Evolutionary conservation across 768 basidiomycete genomes (phyloP).

Genomic region (Clitopilus hobsonii): DNA sequence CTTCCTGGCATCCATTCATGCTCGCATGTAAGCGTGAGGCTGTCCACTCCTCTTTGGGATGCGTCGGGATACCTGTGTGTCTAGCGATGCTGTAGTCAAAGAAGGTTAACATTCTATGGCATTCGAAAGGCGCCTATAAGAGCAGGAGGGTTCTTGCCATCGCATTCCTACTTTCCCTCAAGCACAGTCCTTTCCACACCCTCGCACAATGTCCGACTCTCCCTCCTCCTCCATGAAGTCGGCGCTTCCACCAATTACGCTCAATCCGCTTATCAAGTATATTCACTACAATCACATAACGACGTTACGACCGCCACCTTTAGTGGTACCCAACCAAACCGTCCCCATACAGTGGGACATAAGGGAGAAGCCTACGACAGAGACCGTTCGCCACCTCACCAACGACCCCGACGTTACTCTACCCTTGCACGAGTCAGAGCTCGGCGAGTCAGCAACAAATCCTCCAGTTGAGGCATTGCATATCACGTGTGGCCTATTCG

Average conservation of each 20-base stretch:
- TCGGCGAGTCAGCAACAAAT: slow-evolving; percentile 36
- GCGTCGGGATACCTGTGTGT: background rate
- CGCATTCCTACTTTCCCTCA: background rate
- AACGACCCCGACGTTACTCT: slow-evolving; percentile 15
- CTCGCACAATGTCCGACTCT: background rate
- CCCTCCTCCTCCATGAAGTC: background rate
- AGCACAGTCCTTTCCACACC: background rate
- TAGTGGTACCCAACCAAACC: background rate
- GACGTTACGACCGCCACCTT: background rate
- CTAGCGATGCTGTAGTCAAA: background rate
- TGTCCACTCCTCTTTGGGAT: background rate
- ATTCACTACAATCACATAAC: background rate
- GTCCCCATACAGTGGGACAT: slow-evolving; percentile 43
- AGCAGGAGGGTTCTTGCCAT: background rate
- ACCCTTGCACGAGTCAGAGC: slow-evolving; percentile 24
- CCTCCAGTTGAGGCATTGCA: slow-evolving; percentile 34
- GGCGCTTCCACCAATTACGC: background rate
- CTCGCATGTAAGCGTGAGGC: background rate
- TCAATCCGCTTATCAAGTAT: slow-evolving; percentile 1
- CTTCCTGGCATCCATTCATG: background rate
- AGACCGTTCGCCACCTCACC: background rate
- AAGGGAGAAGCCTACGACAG: slow-evolving; percentile 19
- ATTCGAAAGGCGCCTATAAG: slow-evolving; percentile 1
- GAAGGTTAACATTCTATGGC: background rate
- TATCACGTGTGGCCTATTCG: slow-evolving; percentile 43